Percentiles rank a stretch among this genome's conserved stretches.
phyloP scores from a whole-genome alignment of 768 basidiomycete species.

The Lactifluus volemus region DNA sequence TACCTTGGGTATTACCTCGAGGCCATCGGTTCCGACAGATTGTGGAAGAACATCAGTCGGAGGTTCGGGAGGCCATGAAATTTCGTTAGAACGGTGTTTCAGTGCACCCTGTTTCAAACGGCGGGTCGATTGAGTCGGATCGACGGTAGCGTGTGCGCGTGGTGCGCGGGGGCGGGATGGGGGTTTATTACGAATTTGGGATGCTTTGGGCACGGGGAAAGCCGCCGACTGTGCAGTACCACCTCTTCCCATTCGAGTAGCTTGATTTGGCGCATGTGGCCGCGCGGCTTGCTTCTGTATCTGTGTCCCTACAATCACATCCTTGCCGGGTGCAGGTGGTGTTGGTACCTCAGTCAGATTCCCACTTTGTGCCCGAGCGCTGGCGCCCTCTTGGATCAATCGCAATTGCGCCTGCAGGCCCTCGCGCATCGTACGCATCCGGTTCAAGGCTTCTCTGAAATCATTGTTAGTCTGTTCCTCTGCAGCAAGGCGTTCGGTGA shows the following conservation, averaged over 20 bases:
- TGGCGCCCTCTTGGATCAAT: neutral
- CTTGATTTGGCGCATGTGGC: constrained; percentile 8
- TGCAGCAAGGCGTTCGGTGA: constrained; percentile 17
- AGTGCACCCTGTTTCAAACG: neutral
- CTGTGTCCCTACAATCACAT: constrained; percentile 8
- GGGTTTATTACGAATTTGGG: constrained; percentile 1
- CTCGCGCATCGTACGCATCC: constrained; percentile 17
- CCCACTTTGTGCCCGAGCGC: constrained; percentile 9
- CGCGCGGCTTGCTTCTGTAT: constrained; percentile 4
- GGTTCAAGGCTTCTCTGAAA: constrained; percentile 14
- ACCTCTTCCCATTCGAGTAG: neutral
- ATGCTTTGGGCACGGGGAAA: constrained; percentile 13
- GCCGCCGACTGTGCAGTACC: neutral
- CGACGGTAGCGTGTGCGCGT: neutral
- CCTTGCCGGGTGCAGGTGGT: constrained; percentile 14
- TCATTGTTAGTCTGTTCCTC: constrained; percentile 5
- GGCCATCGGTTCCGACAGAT: constrained; percentile 2
- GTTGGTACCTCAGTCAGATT: neutral
- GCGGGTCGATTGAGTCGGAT: neutral
- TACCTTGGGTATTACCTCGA: constrained; percentile 4
- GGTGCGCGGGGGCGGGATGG: neutral
- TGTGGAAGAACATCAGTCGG: neutral
- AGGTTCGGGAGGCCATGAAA: neutral
- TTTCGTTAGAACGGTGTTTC: neutral
- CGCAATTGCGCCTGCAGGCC: constrained; percentile 13